These are phyloP conservation scores for Trichoderma pleuroti DNA, from an alignment of 2,329 filamentous ascomycete genomes.

Conservation along the genomic window DNA sequence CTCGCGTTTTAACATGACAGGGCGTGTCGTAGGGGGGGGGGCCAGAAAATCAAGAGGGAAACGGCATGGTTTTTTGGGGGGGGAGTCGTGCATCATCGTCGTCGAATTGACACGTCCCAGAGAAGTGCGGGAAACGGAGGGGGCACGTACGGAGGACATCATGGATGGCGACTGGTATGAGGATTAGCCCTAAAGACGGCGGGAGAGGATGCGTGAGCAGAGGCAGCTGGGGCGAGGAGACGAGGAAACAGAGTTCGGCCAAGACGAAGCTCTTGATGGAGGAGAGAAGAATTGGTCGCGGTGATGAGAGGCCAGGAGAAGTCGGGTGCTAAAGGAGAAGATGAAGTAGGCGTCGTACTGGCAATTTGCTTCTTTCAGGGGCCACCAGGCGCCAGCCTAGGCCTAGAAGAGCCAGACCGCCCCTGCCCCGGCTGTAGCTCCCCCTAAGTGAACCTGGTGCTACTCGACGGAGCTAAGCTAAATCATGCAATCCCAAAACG, in stretches of 20 bases:
- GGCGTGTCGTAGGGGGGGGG: not conserved
- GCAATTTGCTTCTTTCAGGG: slow-evolving; percentile 18
- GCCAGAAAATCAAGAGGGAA: not conserved
- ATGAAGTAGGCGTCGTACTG: slow-evolving; percentile 17
- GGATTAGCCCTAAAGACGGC: slow-evolving; percentile 1
- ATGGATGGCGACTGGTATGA: slow-evolving; percentile 18
- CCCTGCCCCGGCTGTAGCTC: slow-evolving; percentile 20
- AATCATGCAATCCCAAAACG: not conserved
- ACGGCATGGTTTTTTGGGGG: not conserved
- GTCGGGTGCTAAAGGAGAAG: slow-evolving; percentile 18
- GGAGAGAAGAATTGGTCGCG: slow-evolving; percentile 17
- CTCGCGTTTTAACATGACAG: not conserved
- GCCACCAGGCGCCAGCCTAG: slow-evolving; percentile 9
- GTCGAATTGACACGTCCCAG: not conserved
- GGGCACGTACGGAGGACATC: slow-evolving; percentile 26
- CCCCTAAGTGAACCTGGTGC: not conserved
- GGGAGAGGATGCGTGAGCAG: slow-evolving; percentile 1
- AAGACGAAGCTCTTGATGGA: slow-evolving; percentile 17
- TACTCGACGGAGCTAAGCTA: not conserved
- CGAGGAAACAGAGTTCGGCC: slow-evolving; percentile 2
- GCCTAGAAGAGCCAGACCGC: slow-evolving; percentile 19
- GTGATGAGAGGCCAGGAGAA: slow-evolving; percentile 19
- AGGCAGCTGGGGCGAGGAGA: slow-evolving; percentile 18
- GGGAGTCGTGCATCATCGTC: not conserved
- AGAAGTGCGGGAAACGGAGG: not conserved